phyloP scores from a whole-genome alignment of 2,329 filamentous ascomycete genomes.

The Exophiala spinifera region DNA sequence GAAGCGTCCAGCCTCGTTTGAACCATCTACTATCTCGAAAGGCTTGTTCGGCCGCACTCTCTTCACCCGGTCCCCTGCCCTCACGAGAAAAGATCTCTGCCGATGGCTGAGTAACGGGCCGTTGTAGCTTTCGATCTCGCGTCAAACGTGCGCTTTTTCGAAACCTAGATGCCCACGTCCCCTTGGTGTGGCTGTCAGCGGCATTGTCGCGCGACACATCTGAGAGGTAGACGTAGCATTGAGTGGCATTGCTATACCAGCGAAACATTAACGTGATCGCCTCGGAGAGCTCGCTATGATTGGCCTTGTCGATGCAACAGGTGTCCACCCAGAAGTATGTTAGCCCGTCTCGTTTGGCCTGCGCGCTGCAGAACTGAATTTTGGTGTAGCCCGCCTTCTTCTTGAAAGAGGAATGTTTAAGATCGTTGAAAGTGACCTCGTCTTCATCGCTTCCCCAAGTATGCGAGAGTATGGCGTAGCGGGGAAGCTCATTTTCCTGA shows the following conservation, averaged over 20 bases:
- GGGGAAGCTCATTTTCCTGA: too few species aligned
- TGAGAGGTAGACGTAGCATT: neutral
- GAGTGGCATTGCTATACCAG: neutral
- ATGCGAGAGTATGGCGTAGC: slow-evolving; percentile 10
- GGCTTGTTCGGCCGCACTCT: too few species aligned
- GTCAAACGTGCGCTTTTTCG: too few species aligned
- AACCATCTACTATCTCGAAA: slow-evolving; percentile 19
- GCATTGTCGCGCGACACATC: too few species aligned
- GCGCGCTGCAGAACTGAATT: neutral
- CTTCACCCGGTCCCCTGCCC: too few species aligned
- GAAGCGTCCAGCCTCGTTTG: neutral
- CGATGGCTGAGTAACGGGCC: too few species aligned
- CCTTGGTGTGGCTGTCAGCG: neutral
- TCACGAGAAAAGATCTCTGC: too few species aligned
- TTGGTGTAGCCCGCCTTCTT: neutral
- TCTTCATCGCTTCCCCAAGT: neutral
- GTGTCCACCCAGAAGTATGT: neutral
- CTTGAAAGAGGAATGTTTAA: neutral
- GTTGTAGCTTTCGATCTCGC: too few species aligned
- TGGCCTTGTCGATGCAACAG: neutral
- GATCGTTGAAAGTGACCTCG: neutral
- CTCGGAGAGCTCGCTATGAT: neutral
- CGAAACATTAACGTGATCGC: neutral
- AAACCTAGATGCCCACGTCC: too few species aligned
- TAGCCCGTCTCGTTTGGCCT: neutral